Conservation (phyloP, 2,329 filamentous ascomycete genomes). For the Epicoccum nigrum region DNA sequence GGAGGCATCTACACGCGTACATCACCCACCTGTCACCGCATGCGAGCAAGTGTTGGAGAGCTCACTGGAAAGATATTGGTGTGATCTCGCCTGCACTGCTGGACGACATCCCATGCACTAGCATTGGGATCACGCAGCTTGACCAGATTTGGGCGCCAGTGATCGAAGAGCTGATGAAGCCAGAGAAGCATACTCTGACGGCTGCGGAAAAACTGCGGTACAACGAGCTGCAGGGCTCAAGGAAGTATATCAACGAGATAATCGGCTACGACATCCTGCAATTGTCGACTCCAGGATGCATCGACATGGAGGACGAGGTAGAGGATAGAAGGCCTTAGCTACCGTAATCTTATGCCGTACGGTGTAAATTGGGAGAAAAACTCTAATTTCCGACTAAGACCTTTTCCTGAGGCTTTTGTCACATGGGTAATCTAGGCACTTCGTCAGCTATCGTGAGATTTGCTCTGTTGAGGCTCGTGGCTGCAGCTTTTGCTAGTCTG, state of each 20-base stretch:
- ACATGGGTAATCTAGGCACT: slow-evolving; percentile 15
- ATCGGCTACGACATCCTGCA: slow-evolving; percentile 46
- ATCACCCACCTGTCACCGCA: slow-evolving; percentile 45
- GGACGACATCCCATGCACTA: slow-evolving; percentile 45
- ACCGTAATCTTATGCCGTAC: background rate
- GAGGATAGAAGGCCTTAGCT: slow-evolving; percentile 11
- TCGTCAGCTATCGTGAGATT: slow-evolving; percentile 23
- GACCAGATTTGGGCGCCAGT: slow-evolving; percentile 46
- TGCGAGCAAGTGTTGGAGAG: slow-evolving; percentile 42
- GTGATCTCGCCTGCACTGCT: slow-evolving; percentile 43
- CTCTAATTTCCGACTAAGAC: background rate
- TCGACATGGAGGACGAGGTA: slow-evolving; percentile 24
- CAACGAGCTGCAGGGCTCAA: slow-evolving; percentile 34
- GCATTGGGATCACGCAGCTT: slow-evolving; percentile 45
- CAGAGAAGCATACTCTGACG: slow-evolving; percentile 37
- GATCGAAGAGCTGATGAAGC: slow-evolving; percentile 40
- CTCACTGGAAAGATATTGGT: slow-evolving; percentile 44
- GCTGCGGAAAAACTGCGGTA: slow-evolving; percentile 37
- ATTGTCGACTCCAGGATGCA: slow-evolving; percentile 24
- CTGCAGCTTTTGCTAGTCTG: slow-evolving; percentile 21
- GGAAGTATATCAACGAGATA: slow-evolving; percentile 44
- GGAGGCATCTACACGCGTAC: slow-evolving; percentile 41
- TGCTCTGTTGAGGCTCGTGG: slow-evolving; percentile 20
- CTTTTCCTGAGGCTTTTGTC: slow-evolving; percentile 6
- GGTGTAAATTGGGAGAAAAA: background rate